phyloP scores from a whole-genome alignment of 176 grass and related monocot genomes.

The Elymus sibiricus region DNA sequence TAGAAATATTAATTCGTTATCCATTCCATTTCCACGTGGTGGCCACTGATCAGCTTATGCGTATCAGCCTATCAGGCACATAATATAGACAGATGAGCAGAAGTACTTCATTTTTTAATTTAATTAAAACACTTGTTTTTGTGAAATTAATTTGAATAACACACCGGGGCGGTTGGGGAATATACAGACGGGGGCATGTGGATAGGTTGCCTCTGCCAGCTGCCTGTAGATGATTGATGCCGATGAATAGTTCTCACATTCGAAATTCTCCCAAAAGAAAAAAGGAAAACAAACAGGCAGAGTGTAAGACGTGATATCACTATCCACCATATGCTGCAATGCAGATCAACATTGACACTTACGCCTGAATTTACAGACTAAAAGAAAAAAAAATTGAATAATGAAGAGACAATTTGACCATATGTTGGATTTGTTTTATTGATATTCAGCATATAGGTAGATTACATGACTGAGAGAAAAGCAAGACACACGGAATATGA shows the following conservation, averaged over 20 bases:
- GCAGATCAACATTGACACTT: not conserved
- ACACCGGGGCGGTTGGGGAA: not conserved
- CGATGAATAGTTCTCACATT: not conserved
- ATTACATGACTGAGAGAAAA: not conserved
- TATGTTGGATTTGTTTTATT: not conserved
- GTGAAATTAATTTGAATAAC: not conserved
- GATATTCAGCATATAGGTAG: not conserved
- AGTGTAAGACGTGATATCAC: not conserved
- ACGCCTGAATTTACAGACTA: not conserved
- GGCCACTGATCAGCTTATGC: not conserved
- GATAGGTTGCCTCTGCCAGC: not conserved
- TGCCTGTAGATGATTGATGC: not conserved
- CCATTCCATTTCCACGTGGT: not conserved
- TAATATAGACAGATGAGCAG: not conserved
- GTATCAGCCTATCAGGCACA: not conserved
- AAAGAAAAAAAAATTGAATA: too few species aligned
- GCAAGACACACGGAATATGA: not conserved
- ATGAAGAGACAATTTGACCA: not conserved
- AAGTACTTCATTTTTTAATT: not conserved
- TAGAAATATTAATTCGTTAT: not conserved
- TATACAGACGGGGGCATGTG: not conserved
- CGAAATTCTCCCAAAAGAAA: not conserved
- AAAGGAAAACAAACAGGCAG: not conserved
- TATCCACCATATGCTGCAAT: not conserved
- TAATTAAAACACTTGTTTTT: not conserved